A percentile compares a stretch with the other conserved stretches of the same genome.
Evolutionary conservation across 805 yeast species (phyloP).

Genomic region (Vanderwaltozyma yarrowii): DNA sequence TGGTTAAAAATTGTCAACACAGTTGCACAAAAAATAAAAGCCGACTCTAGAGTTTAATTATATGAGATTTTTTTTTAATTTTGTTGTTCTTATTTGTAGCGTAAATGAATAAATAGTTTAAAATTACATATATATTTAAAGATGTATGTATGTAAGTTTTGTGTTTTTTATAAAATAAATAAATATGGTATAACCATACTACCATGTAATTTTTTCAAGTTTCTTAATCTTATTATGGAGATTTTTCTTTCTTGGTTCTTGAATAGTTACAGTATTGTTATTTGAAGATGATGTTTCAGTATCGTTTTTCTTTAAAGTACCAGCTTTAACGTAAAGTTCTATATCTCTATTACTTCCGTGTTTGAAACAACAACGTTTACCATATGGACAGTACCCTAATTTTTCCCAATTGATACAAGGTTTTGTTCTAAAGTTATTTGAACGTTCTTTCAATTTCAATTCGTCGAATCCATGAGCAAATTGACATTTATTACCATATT

Average conservation of each 20-base stretch:
- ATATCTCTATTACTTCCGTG: constrained; percentile 44
- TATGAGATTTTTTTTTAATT: too few relatives aligned
- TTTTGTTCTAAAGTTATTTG: constrained; percentile 82
- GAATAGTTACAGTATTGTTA: too few relatives aligned
- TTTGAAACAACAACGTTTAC: constrained; percentile 84
- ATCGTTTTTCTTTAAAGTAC: constrained; percentile 3
- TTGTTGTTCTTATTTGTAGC: constrained; percentile 1
- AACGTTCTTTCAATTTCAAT: constrained; percentile 52
- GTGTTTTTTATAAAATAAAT: too few relatives aligned
- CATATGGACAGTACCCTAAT: constrained; percentile 79
- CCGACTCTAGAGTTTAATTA: not conserved
- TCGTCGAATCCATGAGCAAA: constrained; percentile 86
- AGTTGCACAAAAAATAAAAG: not conserved
- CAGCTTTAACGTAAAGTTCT: constrained; percentile 20
- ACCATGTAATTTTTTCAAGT: constrained; percentile 26
- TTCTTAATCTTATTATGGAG: constrained; percentile 22
- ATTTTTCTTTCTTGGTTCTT: constrained; percentile 6
- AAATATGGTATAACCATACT: not conserved
- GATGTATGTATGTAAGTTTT: too few relatives aligned
- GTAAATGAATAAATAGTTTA: too few relatives aligned
- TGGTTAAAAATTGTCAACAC: constrained; percentile 18
- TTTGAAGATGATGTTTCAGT: too few relatives aligned
- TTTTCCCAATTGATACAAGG: constrained; percentile 84
- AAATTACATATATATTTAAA: too few relatives aligned
- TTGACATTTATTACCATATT: constrained; percentile 86